Percentiles rank a stretch among this genome's conserved stretches.
phyloP scores from a whole-genome alignment of 2,329 filamentous ascomycete species.

The Fusarium sp. region DNA sequence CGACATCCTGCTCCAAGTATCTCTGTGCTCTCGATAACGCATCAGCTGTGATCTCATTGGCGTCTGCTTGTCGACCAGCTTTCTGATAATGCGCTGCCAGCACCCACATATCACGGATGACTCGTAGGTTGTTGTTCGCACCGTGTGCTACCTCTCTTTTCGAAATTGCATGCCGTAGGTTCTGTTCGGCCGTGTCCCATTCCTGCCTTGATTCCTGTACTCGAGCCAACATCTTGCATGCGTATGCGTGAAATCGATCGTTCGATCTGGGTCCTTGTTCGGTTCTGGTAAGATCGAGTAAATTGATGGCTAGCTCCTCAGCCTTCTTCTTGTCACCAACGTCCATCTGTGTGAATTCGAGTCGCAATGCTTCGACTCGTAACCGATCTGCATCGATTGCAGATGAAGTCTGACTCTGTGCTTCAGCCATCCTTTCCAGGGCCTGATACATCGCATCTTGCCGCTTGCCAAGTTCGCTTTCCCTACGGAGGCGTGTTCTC shows the following conservation, averaged over 20 bases:
- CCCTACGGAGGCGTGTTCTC: constrained; percentile 48
- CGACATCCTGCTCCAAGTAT: constrained; percentile 42
- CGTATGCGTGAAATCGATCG: constrained; percentile 53
- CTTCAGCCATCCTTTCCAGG: constrained; percentile 41
- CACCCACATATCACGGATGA: constrained; percentile 54
- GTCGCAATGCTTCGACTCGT: constrained; percentile 48
- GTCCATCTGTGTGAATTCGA: constrained; percentile 54
- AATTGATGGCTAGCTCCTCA: constrained; percentile 45
- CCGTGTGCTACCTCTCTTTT: constrained; percentile 52
- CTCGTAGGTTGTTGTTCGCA: constrained; percentile 48
- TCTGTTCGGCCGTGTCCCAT: constrained; percentile 48
- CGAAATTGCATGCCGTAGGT: constrained; percentile 46
- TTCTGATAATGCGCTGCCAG: constrained; percentile 49
- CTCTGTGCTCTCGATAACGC: constrained; percentile 48
- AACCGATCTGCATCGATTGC: constrained; percentile 41
- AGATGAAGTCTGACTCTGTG: constrained; percentile 8
- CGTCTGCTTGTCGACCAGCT: constrained; percentile 44
- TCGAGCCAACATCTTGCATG: constrained; percentile 52
- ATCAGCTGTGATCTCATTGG: constrained; percentile 45
- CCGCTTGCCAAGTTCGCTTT: constrained; percentile 45
- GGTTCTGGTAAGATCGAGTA: constrained; percentile 45
- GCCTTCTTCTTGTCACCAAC: constrained; percentile 47
- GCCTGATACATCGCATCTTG: constrained; percentile 47
- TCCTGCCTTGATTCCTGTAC: constrained; percentile 48
- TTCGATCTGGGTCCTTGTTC: constrained; percentile 40